phyloP scores from a whole-genome alignment of 139 green algal species.

The Eudorina sp. region DNA sequence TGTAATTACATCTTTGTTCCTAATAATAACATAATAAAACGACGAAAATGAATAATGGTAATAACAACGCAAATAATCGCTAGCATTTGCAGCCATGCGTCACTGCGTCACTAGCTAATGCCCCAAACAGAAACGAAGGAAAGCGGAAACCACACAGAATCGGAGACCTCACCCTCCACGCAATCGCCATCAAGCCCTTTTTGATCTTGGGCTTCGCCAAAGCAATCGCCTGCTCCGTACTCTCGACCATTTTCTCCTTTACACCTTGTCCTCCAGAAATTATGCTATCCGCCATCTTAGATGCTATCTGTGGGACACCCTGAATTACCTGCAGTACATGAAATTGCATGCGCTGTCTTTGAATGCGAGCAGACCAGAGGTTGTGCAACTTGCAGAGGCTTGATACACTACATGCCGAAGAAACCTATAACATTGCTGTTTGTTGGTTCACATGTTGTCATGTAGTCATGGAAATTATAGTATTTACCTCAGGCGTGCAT shows the following conservation, averaged over 20 bases:
- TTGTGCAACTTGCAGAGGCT: not conserved
- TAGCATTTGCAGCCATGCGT: no score
- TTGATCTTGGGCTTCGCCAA: conserved; percentile 44
- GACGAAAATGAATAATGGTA: no score
- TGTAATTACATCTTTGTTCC: no score
- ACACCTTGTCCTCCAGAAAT: conserved; percentile 10
- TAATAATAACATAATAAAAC: no score
- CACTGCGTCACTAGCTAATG: no score
- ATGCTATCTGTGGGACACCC: not conserved
- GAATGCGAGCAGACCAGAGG: not conserved
- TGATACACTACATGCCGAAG: not conserved
- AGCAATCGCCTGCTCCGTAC: conserved; percentile 5
- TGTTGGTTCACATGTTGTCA: no score
- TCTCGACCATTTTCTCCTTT: conserved; percentile 36
- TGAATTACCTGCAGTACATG: conserved; percentile 26
- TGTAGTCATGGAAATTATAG: no score
- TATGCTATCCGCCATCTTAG: conserved; percentile 4
- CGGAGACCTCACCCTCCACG: conserved; percentile 20
- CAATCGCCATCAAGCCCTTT: not conserved
- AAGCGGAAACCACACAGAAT: not conserved
- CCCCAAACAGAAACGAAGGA: not conserved
- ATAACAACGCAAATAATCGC: no score
- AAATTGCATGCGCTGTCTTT: no score
- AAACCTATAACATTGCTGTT: not conserved
- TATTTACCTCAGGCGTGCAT: no score